Base-by-base conservation (phyloP, 345 rosid species). In the Salix koriyanagi region DNA sequence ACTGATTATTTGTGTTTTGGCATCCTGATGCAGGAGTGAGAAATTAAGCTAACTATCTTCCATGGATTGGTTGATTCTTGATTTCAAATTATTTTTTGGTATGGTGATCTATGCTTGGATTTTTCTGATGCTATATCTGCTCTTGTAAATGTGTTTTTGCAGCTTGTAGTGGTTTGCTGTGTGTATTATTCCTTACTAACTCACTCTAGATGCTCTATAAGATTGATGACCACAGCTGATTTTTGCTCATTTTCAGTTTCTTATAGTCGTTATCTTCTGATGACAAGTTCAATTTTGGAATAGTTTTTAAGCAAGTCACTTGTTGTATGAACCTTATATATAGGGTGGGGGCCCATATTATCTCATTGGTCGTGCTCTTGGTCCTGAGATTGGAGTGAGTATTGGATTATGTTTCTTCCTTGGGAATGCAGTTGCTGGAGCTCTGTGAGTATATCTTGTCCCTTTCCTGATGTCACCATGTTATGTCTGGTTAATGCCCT, bases 341-440 rank as follows among this genome's bases (percentile, higher is more conserved):
- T 65, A 91, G 96, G 96, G 99, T 82, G 99, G 99, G 65, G 98
- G 99, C 30, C 99, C 99, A 71, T 96, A 96, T 83, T 96, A 96
- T 85, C 97, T 96, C 82, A 96, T 96, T 83, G 99, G 99, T 72
- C 99, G 99, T 66, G 98, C 99, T 71, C 93, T 96, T 88, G 99
- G 99, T 80, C 99, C 99, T 32, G 99, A 96, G 90, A 98, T 96
- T 81, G 99, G 99, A 81, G 92, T 96, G 78, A 96, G 99, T 86
- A 96, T 96, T 85, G 99, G 99, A 78, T 86, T 96, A 75, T 96
- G 99, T 86, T 96, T 96, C 83, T 96, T 96, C 84, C 97, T 94
- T 80, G 99, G 99, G 54, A 96, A 92, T 89, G 99, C 99, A 13
- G 94, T 96, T 85, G 97, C 99, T 71, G 99, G 99, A 87, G 89